These are phyloP conservation scores for Tetrahymena elliotti DNA, from an alignment of 73 alveolate species.

Conservation along the genomic window DNA sequence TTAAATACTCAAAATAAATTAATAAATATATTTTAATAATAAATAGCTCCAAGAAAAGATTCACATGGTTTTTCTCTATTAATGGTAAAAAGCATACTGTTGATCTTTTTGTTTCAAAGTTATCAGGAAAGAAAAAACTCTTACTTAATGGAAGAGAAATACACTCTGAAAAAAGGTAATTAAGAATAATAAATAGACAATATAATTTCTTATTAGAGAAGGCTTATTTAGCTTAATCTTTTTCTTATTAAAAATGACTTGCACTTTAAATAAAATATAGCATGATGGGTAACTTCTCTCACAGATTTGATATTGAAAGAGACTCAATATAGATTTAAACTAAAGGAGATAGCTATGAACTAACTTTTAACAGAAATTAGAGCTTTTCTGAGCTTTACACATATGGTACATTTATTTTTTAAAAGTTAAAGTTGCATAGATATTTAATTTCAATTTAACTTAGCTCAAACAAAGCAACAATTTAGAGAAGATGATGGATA, in stretches of 20 bases:
- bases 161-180: conserved; percentile 31
- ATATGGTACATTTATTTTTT: not conserved
- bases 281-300: not conserved
- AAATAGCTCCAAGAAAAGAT: conserved; percentile 57
- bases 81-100: conserved; percentile 66
- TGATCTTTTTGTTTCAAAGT: conserved; percentile 58
- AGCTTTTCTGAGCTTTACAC: not conserved
- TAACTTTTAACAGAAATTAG: not conserved
- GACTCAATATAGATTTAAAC: not conserved
- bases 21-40: not conserved
- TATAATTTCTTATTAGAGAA: too few species aligned
- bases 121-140: conserved; percentile 73
- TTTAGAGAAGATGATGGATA: not conserved
- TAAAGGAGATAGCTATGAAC: not conserved
- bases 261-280: not conserved
- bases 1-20: not conserved
- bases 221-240: too few species aligned
- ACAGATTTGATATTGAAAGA: not conserved
- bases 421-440: not conserved
- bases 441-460: not conserved
- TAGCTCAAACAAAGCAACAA: not conserved
- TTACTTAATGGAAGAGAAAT: conserved; percentile 54
- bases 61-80: conserved; percentile 64
- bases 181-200: not conserved
- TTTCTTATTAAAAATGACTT: too few species aligned